Evolutionary conservation across 2,329 filamentous ascomycete species (phyloP), one percentile per base, ranked within the genome.

Genomic region (Diaporthe sp.): DNA sequence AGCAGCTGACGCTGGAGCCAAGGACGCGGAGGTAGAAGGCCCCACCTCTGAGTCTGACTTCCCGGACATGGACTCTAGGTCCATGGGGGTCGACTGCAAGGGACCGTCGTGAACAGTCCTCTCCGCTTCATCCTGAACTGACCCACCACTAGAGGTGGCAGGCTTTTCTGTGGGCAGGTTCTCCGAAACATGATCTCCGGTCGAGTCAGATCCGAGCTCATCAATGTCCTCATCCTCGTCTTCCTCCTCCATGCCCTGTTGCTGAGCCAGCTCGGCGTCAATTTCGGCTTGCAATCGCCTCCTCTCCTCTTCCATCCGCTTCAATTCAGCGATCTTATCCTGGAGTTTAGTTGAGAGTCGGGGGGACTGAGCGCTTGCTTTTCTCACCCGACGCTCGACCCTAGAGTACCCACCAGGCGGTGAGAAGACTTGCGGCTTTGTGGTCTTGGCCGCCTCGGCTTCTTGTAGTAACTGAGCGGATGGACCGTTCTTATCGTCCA

Each of bases 241-340:
- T 12, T 70, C 72, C 79, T 80, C 76, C 82, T 61, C 72, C 28
- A 17, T 20, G 17, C 22, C 22, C 7, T 71, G 68, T 49, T 73
- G 81, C 73, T 85, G 83, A 17, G 82, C 83, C 28, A 83, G 71
- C 70, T 79, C 80, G 1, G 79, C 81, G 34, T 85, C 82, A 22
- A 87, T 83, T 76, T 91, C 89, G 34, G 85, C 85, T 79, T 90
- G 84, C 49, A 91, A 84, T 83, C 78, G 90, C 87, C 68, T 83
- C 74, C 87, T 84, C 78, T 90, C 88, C 71, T 86, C 84, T 73
- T 84, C 82, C 17, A 88, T 80, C 20, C 80, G 70, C 79, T 90
- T 84, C 42, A 91, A 84, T 84, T 79, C 90, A 87, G 73, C 83
- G 72, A 87, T 84, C 78, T 90, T 88, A 70, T 86, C 83, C 71